Evolutionary conservation across 768 basidiomycete species (phyloP), one percentile per base, ranked within the genome.

Genomic region (Collybiopsis luxurians): DNA sequence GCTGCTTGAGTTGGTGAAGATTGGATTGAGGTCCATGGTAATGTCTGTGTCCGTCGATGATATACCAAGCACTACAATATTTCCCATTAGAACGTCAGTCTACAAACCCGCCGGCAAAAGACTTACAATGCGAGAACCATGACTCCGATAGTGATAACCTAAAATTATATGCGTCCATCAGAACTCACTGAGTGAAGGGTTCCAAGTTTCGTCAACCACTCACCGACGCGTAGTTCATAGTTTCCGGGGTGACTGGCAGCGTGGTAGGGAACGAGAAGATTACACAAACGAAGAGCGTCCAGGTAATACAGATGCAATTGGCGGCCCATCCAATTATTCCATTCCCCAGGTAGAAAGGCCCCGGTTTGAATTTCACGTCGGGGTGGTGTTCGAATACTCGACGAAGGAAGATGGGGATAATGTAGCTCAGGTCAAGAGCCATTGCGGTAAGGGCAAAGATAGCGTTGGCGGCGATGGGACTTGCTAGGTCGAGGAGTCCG

Each of bases 201-300:
- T 23, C 27, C 17, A 42, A 15, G 10, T n/a, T n/a, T n/a, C 49
- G 13, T 30, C 13, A 17, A 17, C n/a, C n/a, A 72, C 79, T 63
- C 57, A 87, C 88, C 28, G 86, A 81, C n/a, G 87, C 86, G 63
- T 92, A 92, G 66, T 92, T 91, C 88, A 92, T 90, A 57, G 85
- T 90, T 28, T 77, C 66, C 38, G 70, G 63, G n/a, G 86, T 89
- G 17, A 91, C 86, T 2, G 92, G 90, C 40, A 76, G 70, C 42
- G 81, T 65, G 4, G 83, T 88, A 1, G 91, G 91, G 62, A 92
- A 71, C 40, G 85, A 83, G 70, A 90, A 89, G 62, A 92, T 83
- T 42, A 90, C 76, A 56, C 74, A 78, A 34, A 90, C 79, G 67
- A 89, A 89, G 12, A 81, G 62, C 31, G 86, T 86, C 87, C 87